Conservation (phyloP, 306 rosid species). For the Albizia julibrissin region DNA sequence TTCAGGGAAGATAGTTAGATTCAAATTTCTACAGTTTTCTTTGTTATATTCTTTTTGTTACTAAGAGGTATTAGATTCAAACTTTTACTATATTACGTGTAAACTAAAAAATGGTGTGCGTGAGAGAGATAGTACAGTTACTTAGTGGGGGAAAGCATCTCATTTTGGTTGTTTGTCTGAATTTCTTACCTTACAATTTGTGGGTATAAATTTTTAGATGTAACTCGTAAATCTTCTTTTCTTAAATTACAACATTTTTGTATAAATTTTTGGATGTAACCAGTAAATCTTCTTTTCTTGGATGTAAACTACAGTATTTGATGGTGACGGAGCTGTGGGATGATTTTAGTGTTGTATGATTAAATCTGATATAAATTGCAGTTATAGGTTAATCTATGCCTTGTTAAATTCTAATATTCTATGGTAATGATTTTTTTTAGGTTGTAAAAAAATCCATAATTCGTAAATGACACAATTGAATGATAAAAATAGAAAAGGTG, state of each 20-base stretch:
- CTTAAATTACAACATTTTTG: neutral
- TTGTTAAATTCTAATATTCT: neutral
- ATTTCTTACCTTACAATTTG: neutral
- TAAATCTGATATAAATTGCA: neutral
- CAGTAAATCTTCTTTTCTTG: neutral
- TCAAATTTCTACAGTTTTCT: slow-evolving; percentile 11
- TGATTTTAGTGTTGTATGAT: neutral
- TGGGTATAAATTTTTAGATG: neutral
- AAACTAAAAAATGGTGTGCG: neutral
- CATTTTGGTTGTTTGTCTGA: slow-evolving; percentile 1
- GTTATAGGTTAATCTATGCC: neutral
- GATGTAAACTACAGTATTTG: neutral
- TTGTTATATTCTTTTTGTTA: slow-evolving; percentile 19
- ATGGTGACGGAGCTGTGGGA: neutral
- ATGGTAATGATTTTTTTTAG: neutral
- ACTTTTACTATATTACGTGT: neutral
- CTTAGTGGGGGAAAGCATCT: neutral
- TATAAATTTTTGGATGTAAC: neutral
- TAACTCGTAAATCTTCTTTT: neutral
- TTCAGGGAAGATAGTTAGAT: slow-evolving; percentile 81
- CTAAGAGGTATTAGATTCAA: slow-evolving; percentile 21
- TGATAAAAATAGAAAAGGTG: neutral
- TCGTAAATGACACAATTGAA: neutral
- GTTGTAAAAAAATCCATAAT: neutral
- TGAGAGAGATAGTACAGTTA: neutral